Evolutionary conservation across 2,329 filamentous ascomycete genomes (phyloP).

Genomic region (Phyllosticta capitalensis): DNA sequence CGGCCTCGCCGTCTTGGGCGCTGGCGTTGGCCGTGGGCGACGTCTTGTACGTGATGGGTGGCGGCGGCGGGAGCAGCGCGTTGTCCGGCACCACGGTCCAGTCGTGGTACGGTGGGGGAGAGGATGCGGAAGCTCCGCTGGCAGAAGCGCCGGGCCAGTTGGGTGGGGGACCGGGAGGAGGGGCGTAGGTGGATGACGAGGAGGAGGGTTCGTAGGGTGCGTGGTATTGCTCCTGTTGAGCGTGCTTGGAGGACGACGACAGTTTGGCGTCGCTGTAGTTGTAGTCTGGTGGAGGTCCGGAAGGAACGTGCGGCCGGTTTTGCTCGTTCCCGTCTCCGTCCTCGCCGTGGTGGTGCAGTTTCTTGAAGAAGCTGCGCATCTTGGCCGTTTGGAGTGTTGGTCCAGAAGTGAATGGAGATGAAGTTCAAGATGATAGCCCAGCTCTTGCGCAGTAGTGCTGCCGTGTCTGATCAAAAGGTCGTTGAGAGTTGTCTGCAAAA

Average conservation of each 20-base stretch:
- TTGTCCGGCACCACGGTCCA: constrained; percentile 68
- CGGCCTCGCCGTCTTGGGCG: constrained; percentile 52
- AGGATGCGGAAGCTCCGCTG: constrained; percentile 21
- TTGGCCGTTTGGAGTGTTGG: not conserved
- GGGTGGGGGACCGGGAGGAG: constrained; percentile 15
- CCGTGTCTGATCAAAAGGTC: not conserved
- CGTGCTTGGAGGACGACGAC: not conserved
- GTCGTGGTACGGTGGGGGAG: constrained; percentile 54
- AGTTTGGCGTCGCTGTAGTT: not conserved
- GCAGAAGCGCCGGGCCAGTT: constrained; percentile 13
- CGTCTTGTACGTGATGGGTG: constrained; percentile 53
- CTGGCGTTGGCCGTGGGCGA: constrained; percentile 63
- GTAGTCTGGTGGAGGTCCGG: not conserved
- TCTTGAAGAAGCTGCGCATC: not conserved
- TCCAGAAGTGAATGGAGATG: not conserved
- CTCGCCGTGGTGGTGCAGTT: not conserved
- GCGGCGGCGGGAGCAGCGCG: constrained; percentile 62
- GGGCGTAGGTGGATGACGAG: constrained; percentile 6
- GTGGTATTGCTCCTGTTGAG: not conserved
- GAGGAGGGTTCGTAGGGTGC: not conserved
- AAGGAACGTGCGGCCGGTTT: not conserved
- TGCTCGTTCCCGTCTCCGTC: not conserved
- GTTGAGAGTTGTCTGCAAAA: not conserved
- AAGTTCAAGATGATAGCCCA: not conserved
- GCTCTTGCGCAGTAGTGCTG: not conserved